Evolutionary conservation across 495 filamentous ascomycete species (phyloP), one percentile per base, ranked within the genome.

Genomic region (Hyphodiscus hymeniophilus): DNA sequence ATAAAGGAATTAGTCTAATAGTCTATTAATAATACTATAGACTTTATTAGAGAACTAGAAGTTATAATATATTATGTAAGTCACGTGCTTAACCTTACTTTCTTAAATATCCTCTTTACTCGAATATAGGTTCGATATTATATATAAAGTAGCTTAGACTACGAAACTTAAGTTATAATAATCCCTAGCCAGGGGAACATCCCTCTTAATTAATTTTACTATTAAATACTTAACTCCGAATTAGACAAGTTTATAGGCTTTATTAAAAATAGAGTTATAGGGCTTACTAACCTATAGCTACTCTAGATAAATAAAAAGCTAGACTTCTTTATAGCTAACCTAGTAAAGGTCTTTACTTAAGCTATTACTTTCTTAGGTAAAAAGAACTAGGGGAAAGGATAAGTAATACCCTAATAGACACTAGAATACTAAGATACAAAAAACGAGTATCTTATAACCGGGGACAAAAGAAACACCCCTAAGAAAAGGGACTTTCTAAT

Each of bases 81-180:
- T 32, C 30, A 32, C 30, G 30, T 32, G 7, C 13, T 32, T 7
- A 13, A 32, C 30, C 30, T 32, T 32, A 32, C 30, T 32, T 32
- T 32, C 16, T 39, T 39, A 7, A 39, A 15, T 15, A 10, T 15
- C 18, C 16, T 10, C 15, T 39, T 15, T 39, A 39, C 15, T 7
- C 16, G 16, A 16, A 39, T 15, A 39, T 16, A 15, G 18, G 16
- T 39, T 39, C 7, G 18, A 21, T 7, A 15, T 16, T 7, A 39
- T 39, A 39, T 39, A 21, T 21, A 39, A 7, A 39, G 36, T 39
- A 39, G 36, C 15, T 39, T 39, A 39, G 36, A 39, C 36, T 39
- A 39, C 16, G 16, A 39, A 15, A 39, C 36, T 15, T 39, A 39
- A 21, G 36, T 39, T 39, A 39, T 15, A 7, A 39, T 16, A 7